Evolutionary conservation across 2,329 filamentous ascomycete genomes (phyloP), one percentile per base, ranked within the genome.

Genomic region (Aspergillus spinulosporus): DNA sequence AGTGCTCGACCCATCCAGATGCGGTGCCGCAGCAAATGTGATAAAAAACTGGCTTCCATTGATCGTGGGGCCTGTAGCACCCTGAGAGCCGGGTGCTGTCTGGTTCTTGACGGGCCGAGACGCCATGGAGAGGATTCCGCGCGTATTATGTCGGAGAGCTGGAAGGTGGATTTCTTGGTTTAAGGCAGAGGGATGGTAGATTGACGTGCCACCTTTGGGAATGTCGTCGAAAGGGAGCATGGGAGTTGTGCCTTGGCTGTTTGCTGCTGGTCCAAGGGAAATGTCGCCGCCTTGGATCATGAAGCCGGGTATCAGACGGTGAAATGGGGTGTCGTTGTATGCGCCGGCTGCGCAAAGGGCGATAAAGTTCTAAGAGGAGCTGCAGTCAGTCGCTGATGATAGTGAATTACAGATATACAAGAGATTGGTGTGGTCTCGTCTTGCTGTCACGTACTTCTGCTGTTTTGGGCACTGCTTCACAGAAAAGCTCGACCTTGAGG

Each of bases 401-500:
- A 28, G 1, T 21, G 29, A 12, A 31, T 1, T 21, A 3, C 11
- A 34, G 29, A 8, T 21, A 21, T 21, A 43, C 28, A 42, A 31
- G 21, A 21, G 21, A 7, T 15, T n/a, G 31, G n/a, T 8, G 15
- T 4, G n/a, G 31, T 3, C 3, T 3, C 12, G 14, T 4, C 11
- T 34, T 34, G 4, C 29, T 5, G 11, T 29, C 31, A 65, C 77
- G 54, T 77, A 88, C 88, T 78, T 96, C 90, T 61, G 92, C 88
- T 0, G 94, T 96, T 74, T 93, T 92, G 60, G 94, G 94, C 32
- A 96, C 91, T 65, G 89, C 88, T 73, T 97, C 91, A 79, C 93
- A 97, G 78, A 97, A 97, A 64, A 99, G 81, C 75, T 97, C 94
- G 66, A 97, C 84, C 78, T 97, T 99, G 72, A 99, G 82, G 75